A percentile compares a stretch with the other conserved stretches of the same genome.
These are phyloP conservation scores for Rhizodiscina lignyota DNA, from an alignment of 495 filamentous ascomycete genomes.

Conservation along the genomic window DNA sequence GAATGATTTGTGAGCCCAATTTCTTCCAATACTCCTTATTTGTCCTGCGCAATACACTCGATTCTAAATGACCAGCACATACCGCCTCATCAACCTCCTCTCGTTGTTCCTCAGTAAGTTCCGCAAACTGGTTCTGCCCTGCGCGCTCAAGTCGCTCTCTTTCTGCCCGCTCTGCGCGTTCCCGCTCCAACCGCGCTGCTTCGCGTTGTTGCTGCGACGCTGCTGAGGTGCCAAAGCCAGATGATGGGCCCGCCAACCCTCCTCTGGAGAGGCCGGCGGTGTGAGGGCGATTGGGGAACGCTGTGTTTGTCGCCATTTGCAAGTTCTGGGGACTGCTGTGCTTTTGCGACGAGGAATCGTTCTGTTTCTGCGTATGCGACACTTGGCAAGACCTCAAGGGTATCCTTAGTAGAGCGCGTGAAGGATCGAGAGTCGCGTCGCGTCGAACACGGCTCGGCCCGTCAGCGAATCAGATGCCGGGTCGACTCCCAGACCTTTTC, in stretches of 20 bases:
- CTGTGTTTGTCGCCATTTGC: conserved; percentile 6
- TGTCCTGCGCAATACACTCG: conserved; percentile 5
- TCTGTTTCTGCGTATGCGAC: no score
- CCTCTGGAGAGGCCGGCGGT: no score
- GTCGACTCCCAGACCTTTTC: no score
- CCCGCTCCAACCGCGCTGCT: conserved; percentile 20
- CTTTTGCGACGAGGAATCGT: no score
- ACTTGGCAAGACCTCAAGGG: no score
- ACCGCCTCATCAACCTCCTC: conserved; percentile 86
- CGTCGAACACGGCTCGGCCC: no score
- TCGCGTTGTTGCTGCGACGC: conserved; percentile 19
- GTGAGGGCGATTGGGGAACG: conserved; percentile 7
- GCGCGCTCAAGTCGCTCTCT: conserved; percentile 21
- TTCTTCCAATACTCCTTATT: background rate
- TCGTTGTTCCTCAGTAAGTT: conserved; percentile 67
- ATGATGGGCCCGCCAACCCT: no score
- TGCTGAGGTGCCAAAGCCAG: conserved; percentile 3
- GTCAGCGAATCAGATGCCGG: no score
- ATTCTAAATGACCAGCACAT: conserved; percentile 20
- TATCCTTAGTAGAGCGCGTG: no score
- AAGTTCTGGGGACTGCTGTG: no score
- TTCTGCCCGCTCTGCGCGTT: conserved; percentile 22
- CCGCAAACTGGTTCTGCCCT: conserved; percentile 18
- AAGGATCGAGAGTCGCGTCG: no score
- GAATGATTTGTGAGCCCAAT: background rate